Percentiles rank a stretch among this genome's conserved stretches.
phyloP scores from a whole-genome alignment of 805 yeast species.

The Ogataea zsoltii region DNA sequence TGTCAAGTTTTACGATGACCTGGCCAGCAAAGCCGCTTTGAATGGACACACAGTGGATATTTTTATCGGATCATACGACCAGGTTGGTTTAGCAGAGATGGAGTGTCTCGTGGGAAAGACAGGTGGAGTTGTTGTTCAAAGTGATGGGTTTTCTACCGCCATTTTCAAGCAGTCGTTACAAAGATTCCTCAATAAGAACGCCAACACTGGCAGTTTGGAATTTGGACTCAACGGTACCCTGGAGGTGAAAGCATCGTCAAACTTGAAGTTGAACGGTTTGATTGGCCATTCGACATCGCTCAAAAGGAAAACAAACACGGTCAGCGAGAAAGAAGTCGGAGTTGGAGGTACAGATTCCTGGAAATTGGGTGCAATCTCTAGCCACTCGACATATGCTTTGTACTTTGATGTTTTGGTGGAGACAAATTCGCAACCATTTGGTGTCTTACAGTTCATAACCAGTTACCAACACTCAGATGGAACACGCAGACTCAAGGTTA shows the following conservation, averaged over 20 bases:
- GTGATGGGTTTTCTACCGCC: constrained; percentile 67
- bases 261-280: constrained; percentile 56
- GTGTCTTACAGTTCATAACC: constrained; percentile 53
- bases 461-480: constrained; percentile 65
- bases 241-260: constrained; percentile 52
- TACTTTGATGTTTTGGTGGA: constrained; percentile 49
- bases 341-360: constrained; percentile 56
- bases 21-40: constrained; percentile 48
- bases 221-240: constrained; percentile 62
- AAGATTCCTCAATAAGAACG: constrained; percentile 46
- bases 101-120: constrained; percentile 54
- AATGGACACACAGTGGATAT: constrained; percentile 58
- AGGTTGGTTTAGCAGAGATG: constrained; percentile 69
- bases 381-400: constrained; percentile 60
- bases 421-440: constrained; percentile 26
- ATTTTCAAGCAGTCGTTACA: constrained; percentile 67
- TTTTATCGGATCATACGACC: constrained; percentile 69
- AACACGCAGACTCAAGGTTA: constrained; percentile 56
- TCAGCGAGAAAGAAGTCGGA: constrained; percentile 44
- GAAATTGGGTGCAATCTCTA: constrained; percentile 56
- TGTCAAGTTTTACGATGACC: constrained; percentile 45
- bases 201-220: constrained; percentile 38
- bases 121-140: constrained; percentile 63
- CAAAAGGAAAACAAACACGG: constrained; percentile 31
- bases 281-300: constrained; percentile 64